Evolutionary conservation across 495 filamentous ascomycete genomes (phyloP), one percentile per base, ranked within the genome.

Genomic region (Aspergillus hancockii): DNA sequence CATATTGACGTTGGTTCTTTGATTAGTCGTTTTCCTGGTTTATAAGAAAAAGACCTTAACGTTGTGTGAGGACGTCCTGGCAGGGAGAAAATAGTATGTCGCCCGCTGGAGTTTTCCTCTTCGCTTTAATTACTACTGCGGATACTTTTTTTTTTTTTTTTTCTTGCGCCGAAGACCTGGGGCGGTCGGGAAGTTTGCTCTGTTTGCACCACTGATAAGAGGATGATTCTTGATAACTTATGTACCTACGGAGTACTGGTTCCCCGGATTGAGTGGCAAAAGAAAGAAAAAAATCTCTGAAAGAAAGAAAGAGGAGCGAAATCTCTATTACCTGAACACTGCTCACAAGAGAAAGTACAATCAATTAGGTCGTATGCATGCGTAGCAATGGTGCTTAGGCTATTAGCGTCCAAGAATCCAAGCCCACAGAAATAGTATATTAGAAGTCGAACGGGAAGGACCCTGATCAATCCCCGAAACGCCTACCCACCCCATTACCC

Each of bases 111-210:
- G 49, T 58, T 56, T 59, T 52, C 56, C 63, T 61, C 64, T 67
- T 62, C 31, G 40, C 12, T 19, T 52, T 36, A 43, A 53, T 53
- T 54, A 31, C 38, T 36, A 40, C 31, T 56, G 65, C 58, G 59
- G 69, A 67, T 65, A 68, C 58, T 70, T 65, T 71, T 70, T 67
- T 71, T 66, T 63, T 61, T 41, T 60, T 63, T 72, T 67, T 71
- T 72, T 74, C 72, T 72, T 70, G 70, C 54, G 56, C 54, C 25
- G 34, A 23, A 40, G 41, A 49, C 43, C 47, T 5, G 41, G 50
- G 53, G 63, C 63, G 63, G 63, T 65, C 58, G 40, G 49, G 57
- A 22, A 55, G 73, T 74, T 75, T 72, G 72, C 68, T 69, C 69
- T 63, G 61, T 63, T 63, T 67, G 61, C 60, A 60, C 36, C 12